These are phyloP conservation scores for Ceratobasidium sp. DNA, from an alignment of 1,284 basidiomycete genomes.

Conservation along the genomic window DNA sequence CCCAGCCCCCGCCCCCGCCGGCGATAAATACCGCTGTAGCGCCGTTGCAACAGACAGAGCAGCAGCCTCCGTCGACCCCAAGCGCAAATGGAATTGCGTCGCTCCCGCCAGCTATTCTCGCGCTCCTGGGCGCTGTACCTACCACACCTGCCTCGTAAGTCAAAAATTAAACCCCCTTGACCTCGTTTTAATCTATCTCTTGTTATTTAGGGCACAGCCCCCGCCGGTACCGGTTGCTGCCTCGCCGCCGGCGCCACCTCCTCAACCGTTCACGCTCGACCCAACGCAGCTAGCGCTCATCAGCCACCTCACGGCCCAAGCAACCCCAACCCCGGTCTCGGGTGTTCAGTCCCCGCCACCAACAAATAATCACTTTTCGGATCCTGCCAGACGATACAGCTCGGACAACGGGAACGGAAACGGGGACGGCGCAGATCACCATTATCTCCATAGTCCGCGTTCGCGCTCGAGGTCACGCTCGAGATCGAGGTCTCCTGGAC, in stretches of 20 bases:
- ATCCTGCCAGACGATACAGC: constrained; percentile 27
- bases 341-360: background rate
- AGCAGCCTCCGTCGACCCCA: constrained; percentile 23
- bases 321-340: constrained; percentile 57
- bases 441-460: constrained; percentile 56
- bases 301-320: constrained; percentile 74
- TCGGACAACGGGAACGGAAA: constrained; percentile 35
- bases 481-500: constrained; percentile 1
- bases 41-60: background rate
- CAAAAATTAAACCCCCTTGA: background rate
- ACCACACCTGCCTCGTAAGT: constrained; percentile 12
- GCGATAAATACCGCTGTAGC: constrained; percentile 22
- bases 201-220: constrained; percentile 28
- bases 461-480: constrained; percentile 16
- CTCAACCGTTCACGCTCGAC: constrained; percentile 57
- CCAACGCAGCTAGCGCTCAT: constrained; percentile 74
- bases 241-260: constrained; percentile 2
- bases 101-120: constrained; percentile 46
- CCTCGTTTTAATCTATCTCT: background rate
- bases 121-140: constrained; percentile 37
- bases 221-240: background rate
- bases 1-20: background rate
- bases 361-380: constrained; percentile 7
- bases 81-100: constrained; percentile 26
- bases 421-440: constrained; percentile 18